phyloP scores from a whole-genome alignment of 257 asterid species.

The Nicotiana obtusifolia region DNA sequence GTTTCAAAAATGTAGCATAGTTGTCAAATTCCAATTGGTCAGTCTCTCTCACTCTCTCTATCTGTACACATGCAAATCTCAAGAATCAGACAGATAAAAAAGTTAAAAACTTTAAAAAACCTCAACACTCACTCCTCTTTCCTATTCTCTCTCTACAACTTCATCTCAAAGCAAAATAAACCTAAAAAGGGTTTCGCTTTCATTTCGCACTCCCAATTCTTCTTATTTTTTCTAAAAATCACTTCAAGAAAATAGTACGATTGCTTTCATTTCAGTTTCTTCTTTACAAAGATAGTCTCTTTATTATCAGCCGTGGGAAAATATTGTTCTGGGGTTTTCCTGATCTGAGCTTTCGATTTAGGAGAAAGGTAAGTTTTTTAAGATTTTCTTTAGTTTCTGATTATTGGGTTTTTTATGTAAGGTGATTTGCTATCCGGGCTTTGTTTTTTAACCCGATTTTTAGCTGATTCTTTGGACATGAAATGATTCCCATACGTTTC shows the following conservation, averaged over 20 bases:
- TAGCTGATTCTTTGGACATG: neutral
- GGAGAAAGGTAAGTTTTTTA: neutral
- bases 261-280: neutral
- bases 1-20: neutral
- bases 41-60: neutral
- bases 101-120: no score
- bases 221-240: neutral
- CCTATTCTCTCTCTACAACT: neutral
- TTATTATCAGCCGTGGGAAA: neutral
- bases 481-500: neutral
- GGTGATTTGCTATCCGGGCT: neutral
- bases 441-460: neutral
- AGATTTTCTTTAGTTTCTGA: neutral
- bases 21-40: neutral
- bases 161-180: neutral
- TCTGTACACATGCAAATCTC: neutral
- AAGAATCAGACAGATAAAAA: no score
- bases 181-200: conserved; percentile 3
- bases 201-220: conserved; percentile 1
- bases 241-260: neutral
- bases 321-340: neutral
- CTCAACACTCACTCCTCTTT: no score
- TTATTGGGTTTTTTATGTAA: neutral
- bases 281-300: neutral
- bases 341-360: neutral